These are phyloP conservation scores for Rutstroemia sp. DNA, from an alignment of 2,329 filamentous ascomycete species.

Conservation along the genomic window DNA sequence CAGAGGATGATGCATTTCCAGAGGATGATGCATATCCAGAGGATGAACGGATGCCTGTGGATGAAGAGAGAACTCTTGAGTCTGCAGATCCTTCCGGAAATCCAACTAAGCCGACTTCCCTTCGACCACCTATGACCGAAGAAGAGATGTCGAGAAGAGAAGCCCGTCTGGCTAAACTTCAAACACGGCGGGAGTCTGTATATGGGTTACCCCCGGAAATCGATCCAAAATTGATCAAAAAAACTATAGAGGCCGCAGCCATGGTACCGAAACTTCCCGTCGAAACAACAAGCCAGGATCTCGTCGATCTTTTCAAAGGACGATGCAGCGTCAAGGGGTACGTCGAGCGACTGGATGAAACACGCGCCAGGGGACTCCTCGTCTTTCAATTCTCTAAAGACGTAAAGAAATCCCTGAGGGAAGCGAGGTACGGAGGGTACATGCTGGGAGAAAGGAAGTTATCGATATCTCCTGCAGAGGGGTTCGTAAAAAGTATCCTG, in stretches of 20 bases:
- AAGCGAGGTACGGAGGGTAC: too few species aligned
- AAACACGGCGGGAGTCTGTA: neutral
- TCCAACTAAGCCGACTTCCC: neutral
- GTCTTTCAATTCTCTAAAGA: too few species aligned
- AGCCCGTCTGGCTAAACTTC: neutral
- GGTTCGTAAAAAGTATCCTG: too few species aligned
- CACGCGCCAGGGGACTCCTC: too few species aligned
- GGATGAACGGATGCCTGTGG: neutral
- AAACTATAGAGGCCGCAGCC: neutral
- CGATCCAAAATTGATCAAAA: neutral
- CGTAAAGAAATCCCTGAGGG: neutral
- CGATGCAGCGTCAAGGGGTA: neutral
- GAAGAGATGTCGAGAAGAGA: neutral
- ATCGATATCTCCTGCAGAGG: too few species aligned
- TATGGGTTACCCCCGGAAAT: slow-evolving; percentile 1
- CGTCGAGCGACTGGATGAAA: neutral
- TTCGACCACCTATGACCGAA: neutral
- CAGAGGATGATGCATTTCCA: too few species aligned
- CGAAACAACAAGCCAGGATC: neutral
- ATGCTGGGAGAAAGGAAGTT: too few species aligned
- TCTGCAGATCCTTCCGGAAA: neutral
- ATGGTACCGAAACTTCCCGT: neutral
- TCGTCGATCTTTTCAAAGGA: neutral
- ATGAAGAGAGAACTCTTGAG: neutral
- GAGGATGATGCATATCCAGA: too few species aligned